A percentile compares a stretch with the other conserved stretches of the same genome.
These are phyloP conservation scores for Aspergillus asperescens DNA, from an alignment of 495 filamentous ascomycete genomes.

Conservation along the genomic window DNA sequence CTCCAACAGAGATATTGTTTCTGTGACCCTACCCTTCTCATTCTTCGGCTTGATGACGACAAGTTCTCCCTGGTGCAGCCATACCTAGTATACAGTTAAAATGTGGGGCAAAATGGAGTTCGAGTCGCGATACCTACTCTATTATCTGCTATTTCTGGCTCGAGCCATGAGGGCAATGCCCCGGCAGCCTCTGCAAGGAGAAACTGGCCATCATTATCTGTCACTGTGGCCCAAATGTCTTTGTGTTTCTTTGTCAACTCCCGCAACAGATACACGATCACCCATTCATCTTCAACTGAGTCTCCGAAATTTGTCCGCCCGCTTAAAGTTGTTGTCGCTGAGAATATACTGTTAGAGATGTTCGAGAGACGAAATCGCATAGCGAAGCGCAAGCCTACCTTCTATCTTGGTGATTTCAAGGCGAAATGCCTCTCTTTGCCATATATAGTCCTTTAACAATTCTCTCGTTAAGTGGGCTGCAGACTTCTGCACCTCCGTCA, in stretches of 20 bases:
- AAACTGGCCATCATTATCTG: slow-evolving; percentile 90
- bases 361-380: neutral
- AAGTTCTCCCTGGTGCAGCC: slow-evolving; percentile 71
- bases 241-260: slow-evolving; percentile 68
- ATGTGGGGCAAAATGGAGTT: neutral
- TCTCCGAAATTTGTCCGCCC: slow-evolving; percentile 84
- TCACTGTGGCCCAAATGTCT: slow-evolving; percentile 74
- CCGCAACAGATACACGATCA: slow-evolving; percentile 85
- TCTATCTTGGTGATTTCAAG: slow-evolving; percentile 57
- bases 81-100: slow-evolving; percentile 45
- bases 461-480: slow-evolving; percentile 56
- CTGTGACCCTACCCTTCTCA: slow-evolving; percentile 31
- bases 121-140: slow-evolving; percentile 46
- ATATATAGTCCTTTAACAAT: slow-evolving; percentile 79
- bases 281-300: slow-evolving; percentile 95
- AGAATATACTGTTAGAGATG: slow-evolving; percentile 6
- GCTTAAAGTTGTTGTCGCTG: slow-evolving; percentile 48
- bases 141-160: slow-evolving; percentile 82
- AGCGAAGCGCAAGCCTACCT: slow-evolving; percentile 34
- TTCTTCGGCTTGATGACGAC: slow-evolving; percentile 61
- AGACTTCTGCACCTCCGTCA: slow-evolving; percentile 66
- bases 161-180: slow-evolving; percentile 81
- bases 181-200: slow-evolving; percentile 91
- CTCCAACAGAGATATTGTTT: slow-evolving; percentile 52
- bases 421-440: slow-evolving; percentile 79